Evolutionary conservation across 73 alveolate genomes (phyloP), one percentile per base, ranked within the genome.

Genomic region (Paramecium tetraurelia): DNA sequence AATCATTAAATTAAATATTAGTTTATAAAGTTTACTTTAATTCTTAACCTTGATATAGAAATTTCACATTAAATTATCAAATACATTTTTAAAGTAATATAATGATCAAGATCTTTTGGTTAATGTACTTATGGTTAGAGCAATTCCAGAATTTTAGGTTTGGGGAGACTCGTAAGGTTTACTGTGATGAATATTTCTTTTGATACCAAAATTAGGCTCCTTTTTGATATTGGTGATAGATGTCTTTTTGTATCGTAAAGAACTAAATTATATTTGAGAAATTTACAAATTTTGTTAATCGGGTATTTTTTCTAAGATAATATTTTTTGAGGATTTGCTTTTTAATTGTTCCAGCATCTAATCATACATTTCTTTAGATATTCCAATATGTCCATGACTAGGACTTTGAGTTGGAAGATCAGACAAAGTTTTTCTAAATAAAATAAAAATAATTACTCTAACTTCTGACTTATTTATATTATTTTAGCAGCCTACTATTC

Each of bases 331-430:
- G 4, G 84, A 63, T 12, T 27, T 31, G 46, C 50, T 31, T 63
- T 63, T 63, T 63, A 63, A 63, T 63, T 63, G 27, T 2, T 27
- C 41, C 16, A 63, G 22, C 84, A 63, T 63, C 31, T 24, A 33
- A 33, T 63, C 50, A 63, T 63, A 63, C 27, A 27, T 33, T 63
- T 63, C 84, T 63, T 63, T 63, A 31, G 84, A 12, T 31, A 63
- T 63, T 63, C 84, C 84, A 11, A 63, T 63, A 18, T 63, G 84
- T 27, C 84, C 46, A 27, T 63, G 84, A 27, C 84, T 63, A 3
- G 84, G 50, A 24, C 84, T 63, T 7, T 63, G 16, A 63, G 84
- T 12, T 63, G 84, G 84, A 63, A 63, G 84, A 63, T 63, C 84
- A 27, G 84, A 27, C 84, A 63, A 63, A 2, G 84, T 63, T 63